Percentiles rank a stretch among this genome's conserved stretches.
Conservation (phyloP, 2,329 filamentous ascomycete genomes). For the Phialophora macrospora region DNA sequence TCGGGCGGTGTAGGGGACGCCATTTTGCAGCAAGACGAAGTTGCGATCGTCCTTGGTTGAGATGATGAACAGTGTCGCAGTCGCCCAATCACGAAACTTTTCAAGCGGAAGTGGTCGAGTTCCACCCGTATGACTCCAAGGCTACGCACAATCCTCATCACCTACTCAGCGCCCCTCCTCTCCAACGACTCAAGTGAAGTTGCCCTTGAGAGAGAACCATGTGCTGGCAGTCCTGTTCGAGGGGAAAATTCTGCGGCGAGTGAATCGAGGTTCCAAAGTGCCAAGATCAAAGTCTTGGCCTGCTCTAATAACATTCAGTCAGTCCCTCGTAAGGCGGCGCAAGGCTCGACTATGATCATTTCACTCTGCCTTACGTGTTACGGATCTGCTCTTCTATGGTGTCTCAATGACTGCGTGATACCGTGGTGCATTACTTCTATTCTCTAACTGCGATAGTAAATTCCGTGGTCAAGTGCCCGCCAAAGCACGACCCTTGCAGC, state of each 20-base stretch:
- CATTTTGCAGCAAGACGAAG: constrained; percentile 21
- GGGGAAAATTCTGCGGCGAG: neutral
- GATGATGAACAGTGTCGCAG: constrained; percentile 1
- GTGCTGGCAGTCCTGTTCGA: neutral
- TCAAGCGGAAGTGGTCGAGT: neutral
- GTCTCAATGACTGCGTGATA: neutral
- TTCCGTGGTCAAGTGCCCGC: constrained; percentile 19
- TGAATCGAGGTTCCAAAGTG: neutral
- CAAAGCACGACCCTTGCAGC: constrained; percentile 41
- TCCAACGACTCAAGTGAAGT: neutral
- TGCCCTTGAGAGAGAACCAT: neutral
- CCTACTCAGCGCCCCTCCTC: neutral
- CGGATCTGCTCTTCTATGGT: neutral
- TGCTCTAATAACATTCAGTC: neutral
- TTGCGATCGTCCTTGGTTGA: constrained; percentile 11
- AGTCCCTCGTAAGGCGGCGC: neutral
- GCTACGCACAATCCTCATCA: constrained; percentile 21
- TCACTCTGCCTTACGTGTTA: neutral
- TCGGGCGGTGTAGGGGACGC: constrained; percentile 14
- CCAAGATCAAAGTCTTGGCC: neutral
- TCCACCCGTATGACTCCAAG: constrained; percentile 3
- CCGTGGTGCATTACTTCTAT: neutral
- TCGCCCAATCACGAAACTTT: neutral
- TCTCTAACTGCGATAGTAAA: neutral
- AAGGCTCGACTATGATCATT: neutral